These are phyloP conservation scores for Penicillium lividum DNA, from an alignment of 495 filamentous ascomycete species.

Conservation along the genomic window DNA sequence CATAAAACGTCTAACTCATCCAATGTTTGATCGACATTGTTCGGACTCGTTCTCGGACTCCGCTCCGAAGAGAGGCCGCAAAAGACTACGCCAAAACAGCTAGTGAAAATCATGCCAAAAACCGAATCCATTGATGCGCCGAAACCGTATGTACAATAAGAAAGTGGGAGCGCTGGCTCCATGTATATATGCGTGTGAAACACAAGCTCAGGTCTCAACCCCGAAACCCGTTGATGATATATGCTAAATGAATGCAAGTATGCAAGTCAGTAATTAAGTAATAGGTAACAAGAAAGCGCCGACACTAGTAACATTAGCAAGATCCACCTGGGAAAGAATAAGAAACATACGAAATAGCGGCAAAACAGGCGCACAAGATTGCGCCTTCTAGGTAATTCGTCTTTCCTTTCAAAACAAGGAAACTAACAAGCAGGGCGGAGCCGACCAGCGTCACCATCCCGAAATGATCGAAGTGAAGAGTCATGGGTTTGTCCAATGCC, in stretches of 20 bases:
- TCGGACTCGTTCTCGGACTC: no score
- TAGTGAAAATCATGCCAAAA: not conserved
- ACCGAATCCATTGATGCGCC: not conserved
- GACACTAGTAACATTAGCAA: constrained; percentile 9
- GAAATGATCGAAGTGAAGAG: constrained; percentile 86
- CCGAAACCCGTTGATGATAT: not conserved
- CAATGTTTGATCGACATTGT: no score
- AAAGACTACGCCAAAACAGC: no score
- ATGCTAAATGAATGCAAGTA: not conserved
- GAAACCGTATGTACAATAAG: not conserved
- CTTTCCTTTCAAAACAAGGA: constrained; percentile 81
- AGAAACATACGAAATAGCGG: constrained; percentile 47
- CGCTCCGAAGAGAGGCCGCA: no score
- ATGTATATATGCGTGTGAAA: not conserved
- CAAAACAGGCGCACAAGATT: constrained; percentile 77
- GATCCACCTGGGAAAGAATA: not conserved
- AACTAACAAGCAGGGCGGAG: constrained; percentile 84
- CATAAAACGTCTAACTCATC: no score
- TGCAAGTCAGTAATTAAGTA: not conserved
- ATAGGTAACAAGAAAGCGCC: constrained; percentile 14
- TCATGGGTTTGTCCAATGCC: constrained; percentile 80
- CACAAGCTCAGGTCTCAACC: not conserved
- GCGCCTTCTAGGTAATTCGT: constrained; percentile 89
- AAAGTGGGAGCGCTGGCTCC: not conserved
- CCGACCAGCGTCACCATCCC: constrained; percentile 87